Evolutionary conservation across 2,329 filamentous ascomycete species (phyloP), one percentile per base, ranked within the genome.

Genomic region (Colletotrichum melonis): DNA sequence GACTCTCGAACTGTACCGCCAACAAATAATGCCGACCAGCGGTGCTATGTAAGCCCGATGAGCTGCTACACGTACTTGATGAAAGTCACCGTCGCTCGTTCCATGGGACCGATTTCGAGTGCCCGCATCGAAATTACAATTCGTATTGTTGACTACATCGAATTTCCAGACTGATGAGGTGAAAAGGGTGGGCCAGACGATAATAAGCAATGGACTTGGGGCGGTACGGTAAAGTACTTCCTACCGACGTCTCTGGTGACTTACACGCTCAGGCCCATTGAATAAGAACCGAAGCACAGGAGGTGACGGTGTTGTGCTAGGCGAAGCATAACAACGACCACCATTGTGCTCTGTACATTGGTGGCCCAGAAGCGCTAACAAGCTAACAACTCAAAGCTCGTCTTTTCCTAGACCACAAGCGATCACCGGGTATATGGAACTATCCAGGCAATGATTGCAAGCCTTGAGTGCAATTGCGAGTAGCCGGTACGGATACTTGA

Each of bases 71-170:
- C 19, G 12, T 12, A n/a, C 26, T 22, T 22, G 19, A 22, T 28
- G 7, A n/a, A 16, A 26, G 16, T 30, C 49, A 46, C 4, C 42
- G n/a, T n/a, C 28, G 62, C 24, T 19, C 32, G 12, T 35, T 24
- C 16, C 22, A 32, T 24, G 16, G 22, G 19, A 6, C 16, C 3
- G 28, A 54, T 24, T 54, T 14, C 46, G 24, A 12, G n/a, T 64
- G 30, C 9, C 28, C 22, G 35, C n/a, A 56, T 56, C 58, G 46
- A 73, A 52, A 73, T 73, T 70, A 35, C 66, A 30, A 56, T 60
- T 73, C 70, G 70, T 73, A 65, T 73, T 60, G 35, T 30, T 38
- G 14, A 35, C 46, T 6, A 19, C 30, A n/a, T 69, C 46, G 38
- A 64, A 64, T 64, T 54, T 70, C 54, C 66, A 59, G 60, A 35